Evolutionary conservation across 495 filamentous ascomycete genomes (phyloP), one percentile per base, ranked within the genome.

Genomic region (Hypomontagnella submonticulosa): DNA sequence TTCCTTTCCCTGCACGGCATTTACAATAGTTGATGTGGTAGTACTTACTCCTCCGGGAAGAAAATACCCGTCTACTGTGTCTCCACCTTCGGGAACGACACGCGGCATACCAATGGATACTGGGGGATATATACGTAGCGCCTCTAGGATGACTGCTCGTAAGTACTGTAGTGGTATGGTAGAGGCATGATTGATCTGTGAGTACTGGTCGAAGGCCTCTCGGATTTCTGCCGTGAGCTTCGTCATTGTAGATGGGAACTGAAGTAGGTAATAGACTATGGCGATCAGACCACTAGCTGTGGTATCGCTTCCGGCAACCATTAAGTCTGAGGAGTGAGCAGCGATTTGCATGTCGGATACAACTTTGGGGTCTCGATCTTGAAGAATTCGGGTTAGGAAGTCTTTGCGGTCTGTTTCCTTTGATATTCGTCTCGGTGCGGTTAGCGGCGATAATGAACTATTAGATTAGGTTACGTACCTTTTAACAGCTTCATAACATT

Each of bases 241-340:
- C 13, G 64, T 19, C 33, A 78, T 34, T 0, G 53, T 56, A 0
- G 57, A 47, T 0, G 76, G 73, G 38, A 74, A 71, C 4, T 52
- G 70, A 4, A 80, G 57, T 0, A 84, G 56, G 32, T 69, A 76
- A 34, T 77, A 82, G 0, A 76, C 73, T 4, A 71, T 61, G 1
- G 72, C 76, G 4, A 76, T 71, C 1, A 85, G 64, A 0, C 72
- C 27, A 0, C 76, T 79, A 0, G 82, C 79, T 0, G 79, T 82
- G 0, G 82, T 85, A 40, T 84, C 83, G 20, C 71, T 77, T 4
- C 83, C 84, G 0, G 82, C 83, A 15, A 78, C 63, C 4, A 74
- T 56, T 4, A 71, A 36, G 19, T 71, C 69, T 3, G 69, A 71
- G 9, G 68, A 16, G 27, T 73, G 69, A 9, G 71, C 71, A 9